Conservation (phyloP, 768 basidiomycete genomes). For the Cytidiella melzeri region DNA sequence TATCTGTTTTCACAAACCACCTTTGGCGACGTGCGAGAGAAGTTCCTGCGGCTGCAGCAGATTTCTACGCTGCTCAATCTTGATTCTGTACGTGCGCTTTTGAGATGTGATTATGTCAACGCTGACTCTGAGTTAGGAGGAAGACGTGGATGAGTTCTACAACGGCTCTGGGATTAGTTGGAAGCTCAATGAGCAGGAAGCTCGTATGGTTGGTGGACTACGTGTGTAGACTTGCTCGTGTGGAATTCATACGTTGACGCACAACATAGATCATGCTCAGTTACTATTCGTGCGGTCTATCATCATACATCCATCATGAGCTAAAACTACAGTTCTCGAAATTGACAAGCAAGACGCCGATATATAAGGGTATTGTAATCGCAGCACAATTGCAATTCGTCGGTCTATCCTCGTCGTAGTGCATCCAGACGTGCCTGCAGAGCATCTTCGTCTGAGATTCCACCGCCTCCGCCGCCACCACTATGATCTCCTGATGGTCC, state of each 20-base stretch:
- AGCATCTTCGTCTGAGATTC: constrained; percentile 78
- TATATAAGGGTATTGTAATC: background rate
- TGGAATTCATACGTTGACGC: no score
- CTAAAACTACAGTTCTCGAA: constrained; percentile 1
- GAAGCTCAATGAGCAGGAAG: constrained; percentile 76
- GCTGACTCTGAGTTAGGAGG: constrained; percentile 52
- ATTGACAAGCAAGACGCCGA: background rate
- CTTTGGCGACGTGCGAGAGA: constrained; percentile 88
- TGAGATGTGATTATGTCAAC: background rate
- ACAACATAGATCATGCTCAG: no score
- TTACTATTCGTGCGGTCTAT: background rate
- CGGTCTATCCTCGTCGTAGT: constrained; percentile 59
- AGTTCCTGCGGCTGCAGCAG: constrained; percentile 88
- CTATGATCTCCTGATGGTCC: constrained; percentile 33
- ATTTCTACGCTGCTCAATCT: constrained; percentile 89
- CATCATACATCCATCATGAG: background rate
- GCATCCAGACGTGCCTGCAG: constrained; percentile 93
- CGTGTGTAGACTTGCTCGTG: constrained; percentile 28
- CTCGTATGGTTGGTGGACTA: constrained; percentile 59
- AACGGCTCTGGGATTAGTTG: constrained; percentile 88
- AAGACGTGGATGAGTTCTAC: constrained; percentile 93
- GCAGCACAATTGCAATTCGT: background rate
- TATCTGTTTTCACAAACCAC: constrained; percentile 85
- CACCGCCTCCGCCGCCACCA: constrained; percentile 33
- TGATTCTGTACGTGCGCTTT: constrained; percentile 51